phyloP scores from a whole-genome alignment of 2,329 filamentous ascomycete genomes.

The Emydomyces testavorans region DNA sequence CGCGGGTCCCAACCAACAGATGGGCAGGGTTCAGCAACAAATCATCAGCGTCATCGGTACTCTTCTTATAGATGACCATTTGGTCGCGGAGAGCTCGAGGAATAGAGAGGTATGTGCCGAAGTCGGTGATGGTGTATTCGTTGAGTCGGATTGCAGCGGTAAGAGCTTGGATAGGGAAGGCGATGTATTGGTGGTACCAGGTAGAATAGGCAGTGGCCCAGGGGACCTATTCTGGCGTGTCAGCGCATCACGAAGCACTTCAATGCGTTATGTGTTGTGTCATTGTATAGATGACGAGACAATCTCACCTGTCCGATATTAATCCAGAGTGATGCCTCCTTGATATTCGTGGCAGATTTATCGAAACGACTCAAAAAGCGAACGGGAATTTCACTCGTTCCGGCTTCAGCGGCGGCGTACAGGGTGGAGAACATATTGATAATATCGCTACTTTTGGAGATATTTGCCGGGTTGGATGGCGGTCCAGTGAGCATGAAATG shows the following conservation, averaged over 20 bases:
- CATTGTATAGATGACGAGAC: too few relatives aligned
- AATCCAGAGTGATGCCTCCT: constrained; percentile 38
- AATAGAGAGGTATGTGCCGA: constrained; percentile 37
- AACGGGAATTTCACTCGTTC: constrained; percentile 25
- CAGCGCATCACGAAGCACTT: neutral
- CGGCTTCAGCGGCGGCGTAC: constrained; percentile 27
- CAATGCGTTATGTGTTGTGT: too few relatives aligned
- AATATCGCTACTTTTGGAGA: constrained; percentile 25
- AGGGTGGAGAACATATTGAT: constrained; percentile 29
- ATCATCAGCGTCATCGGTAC: constrained; percentile 30
- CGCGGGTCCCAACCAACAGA: constrained; percentile 30
- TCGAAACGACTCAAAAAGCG: constrained; percentile 39
- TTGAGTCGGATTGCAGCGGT: constrained; percentile 32
- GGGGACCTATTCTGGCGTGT: constrained; percentile 24
- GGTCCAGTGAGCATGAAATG: constrained; percentile 38
- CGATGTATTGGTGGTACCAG: constrained; percentile 40
- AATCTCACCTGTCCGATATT: constrained; percentile 33
- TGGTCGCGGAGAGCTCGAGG: constrained; percentile 25
- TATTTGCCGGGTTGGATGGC: constrained; percentile 26
- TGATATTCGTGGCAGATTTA: constrained; percentile 42
- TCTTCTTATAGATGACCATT: constrained; percentile 24
- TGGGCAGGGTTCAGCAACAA: constrained; percentile 37
- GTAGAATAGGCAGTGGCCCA: constrained; percentile 37
- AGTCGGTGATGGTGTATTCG: constrained; percentile 41
- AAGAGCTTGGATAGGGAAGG: constrained; percentile 38